Percentiles rank a stretch among this genome's conserved stretches.
Evolutionary conservation across 805 yeast species (phyloP).

Genomic region (Candida stauntonica): DNA sequence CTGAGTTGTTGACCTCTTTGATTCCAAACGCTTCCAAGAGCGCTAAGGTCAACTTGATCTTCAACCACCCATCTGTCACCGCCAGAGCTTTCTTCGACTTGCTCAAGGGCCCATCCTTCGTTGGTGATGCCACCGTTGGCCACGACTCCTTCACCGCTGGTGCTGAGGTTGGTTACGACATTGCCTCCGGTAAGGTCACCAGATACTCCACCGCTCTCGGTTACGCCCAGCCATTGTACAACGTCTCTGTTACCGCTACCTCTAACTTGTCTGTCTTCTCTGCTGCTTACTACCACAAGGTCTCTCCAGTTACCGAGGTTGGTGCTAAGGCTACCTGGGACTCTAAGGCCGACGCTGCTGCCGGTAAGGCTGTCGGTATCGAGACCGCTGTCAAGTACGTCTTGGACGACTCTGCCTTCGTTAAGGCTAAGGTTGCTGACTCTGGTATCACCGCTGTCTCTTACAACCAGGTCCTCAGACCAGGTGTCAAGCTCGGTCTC

Average conservation of each 20-base stretch:
- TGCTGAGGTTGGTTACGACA: conserved; percentile 95
- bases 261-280: conserved; percentile 84
- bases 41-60: conserved; percentile 86
- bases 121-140: conserved; percentile 92
- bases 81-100: conserved; percentile 94
- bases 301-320: conserved; percentile 85
- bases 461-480: conserved; percentile 91
- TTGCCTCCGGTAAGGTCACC: conserved; percentile 86
- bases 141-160: conserved; percentile 97
- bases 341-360: conserved; percentile 61
- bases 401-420: conserved; percentile 81
- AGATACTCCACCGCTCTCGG: conserved; percentile 93
- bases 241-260: conserved; percentile 74
- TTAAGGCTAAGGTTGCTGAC: conserved; percentile 96
- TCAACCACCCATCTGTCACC: conserved; percentile 87
- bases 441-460: conserved; percentile 91
- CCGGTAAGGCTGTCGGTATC: conserved; percentile 76
- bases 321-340: conserved; percentile 98
- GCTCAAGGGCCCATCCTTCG: conserved; percentile 91
- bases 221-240: conserved; percentile 83
- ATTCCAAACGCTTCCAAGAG: conserved; percentile 82
- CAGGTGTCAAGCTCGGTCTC: conserved; percentile 94
- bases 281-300: conserved; percentile 96
- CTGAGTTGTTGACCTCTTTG: conserved; percentile 83
- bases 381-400: conserved; percentile 95